A percentile compares a stretch with the other conserved stretches of the same genome.
These are phyloP conservation scores for Rhizopogon vesiculosus DNA, from an alignment of 768 basidiomycete species.

Conservation along the genomic window DNA sequence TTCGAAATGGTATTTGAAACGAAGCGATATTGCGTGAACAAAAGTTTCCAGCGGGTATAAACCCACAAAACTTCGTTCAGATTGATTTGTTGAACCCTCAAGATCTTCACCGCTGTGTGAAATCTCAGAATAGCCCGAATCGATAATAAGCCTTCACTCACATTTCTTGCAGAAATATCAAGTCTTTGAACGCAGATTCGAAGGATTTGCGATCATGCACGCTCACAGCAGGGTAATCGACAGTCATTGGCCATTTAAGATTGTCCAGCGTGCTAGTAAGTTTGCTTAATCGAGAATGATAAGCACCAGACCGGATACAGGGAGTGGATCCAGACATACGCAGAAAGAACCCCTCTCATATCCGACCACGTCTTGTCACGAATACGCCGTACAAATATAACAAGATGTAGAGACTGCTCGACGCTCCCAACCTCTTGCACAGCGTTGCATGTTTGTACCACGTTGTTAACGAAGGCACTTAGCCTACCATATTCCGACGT, in stretches of 20 bases:
- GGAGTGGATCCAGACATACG: conserved; percentile 38
- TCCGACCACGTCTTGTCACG: conserved; percentile 71
- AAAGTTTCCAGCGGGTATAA: conserved; percentile 85
- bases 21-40: conserved; percentile 72
- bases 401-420: conserved; percentile 53
- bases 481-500: conserved; percentile 58
- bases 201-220: conserved; percentile 57
- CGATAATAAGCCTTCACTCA: conserved; percentile 32
- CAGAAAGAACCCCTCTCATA: conserved; percentile 60
- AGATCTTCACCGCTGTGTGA: conserved; percentile 47
- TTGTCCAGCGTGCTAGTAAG: conserved; percentile 64
- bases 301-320: background rate
- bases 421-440: conserved; percentile 41
- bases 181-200: conserved; percentile 70
- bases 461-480: conserved; percentile 52
- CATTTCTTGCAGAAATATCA: conserved; percentile 77
- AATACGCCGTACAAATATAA: conserved; percentile 57
- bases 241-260: conserved; percentile 79
- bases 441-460: conserved; percentile 37
- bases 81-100: background rate
- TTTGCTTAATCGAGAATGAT: conserved; percentile 34
- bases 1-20: conserved; percentile 97
- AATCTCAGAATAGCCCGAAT: background rate
- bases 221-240: conserved; percentile 55
- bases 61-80: conserved; percentile 33